Evolutionary conservation across 2,329 filamentous ascomycete genomes (phyloP).

Genomic region (Colletotrichum godetiae): DNA sequence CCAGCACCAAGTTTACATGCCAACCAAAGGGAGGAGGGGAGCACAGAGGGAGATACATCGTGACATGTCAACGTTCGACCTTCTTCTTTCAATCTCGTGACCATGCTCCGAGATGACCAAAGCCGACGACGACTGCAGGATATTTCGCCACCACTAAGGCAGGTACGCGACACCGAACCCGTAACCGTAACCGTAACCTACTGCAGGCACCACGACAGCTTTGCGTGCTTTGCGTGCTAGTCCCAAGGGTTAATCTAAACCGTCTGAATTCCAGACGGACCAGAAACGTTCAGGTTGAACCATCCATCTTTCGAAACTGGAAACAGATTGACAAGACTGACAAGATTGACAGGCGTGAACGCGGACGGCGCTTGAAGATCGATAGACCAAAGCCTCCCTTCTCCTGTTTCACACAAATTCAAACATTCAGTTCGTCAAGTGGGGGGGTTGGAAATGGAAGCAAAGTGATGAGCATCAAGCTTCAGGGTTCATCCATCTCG

Average conservation of each 20-base stretch:
- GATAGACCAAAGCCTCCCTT: not conserved
- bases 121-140: not conserved
- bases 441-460: not conserved
- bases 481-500: not conserved
- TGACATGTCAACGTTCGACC: not conserved
- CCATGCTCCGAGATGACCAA: not conserved
- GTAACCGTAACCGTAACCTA: not conserved
- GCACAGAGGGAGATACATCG: not conserved
- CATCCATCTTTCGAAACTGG: not conserved
- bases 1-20: not conserved
- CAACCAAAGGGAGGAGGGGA: no score
- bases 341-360: not conserved
- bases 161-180: conserved; percentile 8
- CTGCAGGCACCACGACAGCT: not conserved
- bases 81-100: not conserved
- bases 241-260: conserved; percentile 5
- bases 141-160: conserved; percentile 9
- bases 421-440: conserved; percentile 16
- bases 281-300: conserved; percentile 5
- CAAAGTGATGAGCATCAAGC: no score
- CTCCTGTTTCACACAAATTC: conserved; percentile 31
- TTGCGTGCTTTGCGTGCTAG: no score
- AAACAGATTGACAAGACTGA: conserved; percentile 14
- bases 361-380: not conserved
- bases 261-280: conserved; percentile 22